Evolutionary conservation across 139 green algal genomes (phyloP), one percentile per base, ranked within the genome.

Genomic region (Tetratostichococcus sp.): DNA sequence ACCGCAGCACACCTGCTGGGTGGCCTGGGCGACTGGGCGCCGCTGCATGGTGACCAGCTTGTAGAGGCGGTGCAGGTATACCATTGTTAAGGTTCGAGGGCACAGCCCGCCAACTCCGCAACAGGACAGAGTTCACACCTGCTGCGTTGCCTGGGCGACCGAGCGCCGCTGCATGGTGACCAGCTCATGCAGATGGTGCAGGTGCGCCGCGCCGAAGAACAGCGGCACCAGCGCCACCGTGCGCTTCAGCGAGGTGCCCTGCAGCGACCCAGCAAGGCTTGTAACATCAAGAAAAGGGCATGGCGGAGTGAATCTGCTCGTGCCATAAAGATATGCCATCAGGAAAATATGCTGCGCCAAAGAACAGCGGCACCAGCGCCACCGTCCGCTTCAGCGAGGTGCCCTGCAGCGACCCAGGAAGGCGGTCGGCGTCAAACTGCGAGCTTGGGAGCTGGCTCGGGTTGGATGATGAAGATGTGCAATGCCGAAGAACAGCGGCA

Each of bases 381-480:
- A 91, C 74, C 22, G 73, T 74, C 0, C 58, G 28, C 35, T 14
- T 35, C 19, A 43, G 8, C 35, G 58, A 57, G 4, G 23, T 67
- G 22, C 75, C 75, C 50, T 62, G 50, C 50, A 26, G 17, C n/a
- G n/a, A n/a, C n/a, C n/a, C n/a, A n/a, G n/a, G n/a, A n/a, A n/a
- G n/a, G n/a, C n/a, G n/a, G n/a, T n/a, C n/a, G n/a, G n/a, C n/a
- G n/a, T n/a, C n/a, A n/a, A n/a, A n/a, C n/a, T n/a, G n/a, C n/a
- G n/a, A n/a, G n/a, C n/a, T n/a, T n/a, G n/a, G n/a, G n/a, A n/a
- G n/a, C n/a, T n/a, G n/a, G n/a, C n/a, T n/a, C n/a, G n/a, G n/a
- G n/a, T n/a, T n/a, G n/a, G 42, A 75, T 97, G 92, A 72, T 96
- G 89, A 30, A 95, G 23, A 82, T 97, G 92, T 1, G 88, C 89